Percentiles rank a stretch among this genome's conserved stretches.
These are phyloP conservation scores for Aspergillus hancockii DNA, from an alignment of 495 filamentous ascomycete genomes.

Conservation along the genomic window DNA sequence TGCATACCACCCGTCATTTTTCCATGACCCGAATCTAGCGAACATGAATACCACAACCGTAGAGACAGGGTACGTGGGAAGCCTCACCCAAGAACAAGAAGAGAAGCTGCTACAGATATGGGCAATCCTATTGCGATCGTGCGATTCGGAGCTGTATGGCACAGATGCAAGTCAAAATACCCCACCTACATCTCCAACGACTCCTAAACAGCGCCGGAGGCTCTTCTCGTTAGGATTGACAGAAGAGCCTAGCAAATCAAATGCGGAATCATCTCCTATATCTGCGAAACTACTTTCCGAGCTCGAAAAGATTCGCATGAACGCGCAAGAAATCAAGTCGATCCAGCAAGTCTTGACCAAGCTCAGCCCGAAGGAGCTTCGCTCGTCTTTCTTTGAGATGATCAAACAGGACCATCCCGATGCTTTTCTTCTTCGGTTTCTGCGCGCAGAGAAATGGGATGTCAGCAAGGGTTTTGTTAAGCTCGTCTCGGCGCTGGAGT, in stretches of 20 bases:
- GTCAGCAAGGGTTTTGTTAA: constrained; percentile 85
- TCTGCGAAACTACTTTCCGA: neutral
- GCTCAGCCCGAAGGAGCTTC: constrained; percentile 4
- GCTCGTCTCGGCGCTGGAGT: constrained; percentile 87
- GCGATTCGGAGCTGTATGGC: neutral
- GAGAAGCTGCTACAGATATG: constrained; percentile 6
- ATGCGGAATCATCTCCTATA: neutral
- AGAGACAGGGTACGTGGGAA: constrained; percentile 7
- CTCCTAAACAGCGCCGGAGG: neutral
- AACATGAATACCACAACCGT: neutral
- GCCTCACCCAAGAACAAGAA: constrained; percentile 9
- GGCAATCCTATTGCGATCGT: constrained; percentile 6
- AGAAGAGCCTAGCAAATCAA: neutral
- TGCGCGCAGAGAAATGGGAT: constrained; percentile 94
- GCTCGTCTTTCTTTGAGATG: constrained; percentile 4
- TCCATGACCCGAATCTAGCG: neutral
- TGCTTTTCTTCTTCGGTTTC: constrained; percentile 81
- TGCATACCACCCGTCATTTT: neutral
- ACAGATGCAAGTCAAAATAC: neutral
- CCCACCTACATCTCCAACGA: neutral
- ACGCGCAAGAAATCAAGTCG: neutral
- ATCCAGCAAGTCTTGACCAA: constrained; percentile 1
- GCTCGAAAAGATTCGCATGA: neutral
- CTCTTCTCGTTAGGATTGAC: neutral
- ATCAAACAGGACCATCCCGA: constrained; percentile 89